A percentile compares a stretch with the other conserved stretches of the same genome.
These are phyloP conservation scores for Phascolomyces articulosus DNA, from an alignment of 371 early-diverging fungal species.

Conservation along the genomic window DNA sequence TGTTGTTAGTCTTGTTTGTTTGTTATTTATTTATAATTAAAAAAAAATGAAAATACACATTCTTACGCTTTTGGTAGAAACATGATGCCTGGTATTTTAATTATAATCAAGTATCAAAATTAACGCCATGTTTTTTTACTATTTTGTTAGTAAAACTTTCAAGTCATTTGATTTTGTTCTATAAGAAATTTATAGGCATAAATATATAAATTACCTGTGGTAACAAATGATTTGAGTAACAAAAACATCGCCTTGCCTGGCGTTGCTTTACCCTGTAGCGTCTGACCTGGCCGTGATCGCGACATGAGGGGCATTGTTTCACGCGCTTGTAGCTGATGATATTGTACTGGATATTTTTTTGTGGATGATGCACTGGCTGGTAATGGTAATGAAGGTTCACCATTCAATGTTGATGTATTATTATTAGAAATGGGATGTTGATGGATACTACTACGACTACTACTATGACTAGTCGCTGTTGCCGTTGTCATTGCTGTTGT, in stretches of 20 bases:
- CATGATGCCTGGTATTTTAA: slow-evolving; percentile 65
- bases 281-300: slow-evolving; percentile 34
- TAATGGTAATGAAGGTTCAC: neutral
- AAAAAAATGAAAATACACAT: no score
- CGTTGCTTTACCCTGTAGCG: slow-evolving; percentile 71
- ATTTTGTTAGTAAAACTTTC: neutral
- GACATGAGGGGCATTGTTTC: slow-evolving; percentile 64
- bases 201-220: slow-evolving; percentile 59
- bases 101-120: no score
- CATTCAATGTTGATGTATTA: neutral
- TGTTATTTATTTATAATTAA: no score
- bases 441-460: neutral
- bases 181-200: neutral
- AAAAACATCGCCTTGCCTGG: slow-evolving; percentile 84
- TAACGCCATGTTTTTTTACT: slow-evolving; percentile 1
- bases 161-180: neutral
- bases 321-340: slow-evolving; percentile 35
- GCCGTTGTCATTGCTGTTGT: neutral
- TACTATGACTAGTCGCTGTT: neutral
- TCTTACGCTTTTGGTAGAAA: slow-evolving; percentile 76
- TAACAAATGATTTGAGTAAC: slow-evolving; percentile 86
- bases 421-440: no score
- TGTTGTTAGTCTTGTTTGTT: neutral
- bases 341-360: slow-evolving; percentile 28
- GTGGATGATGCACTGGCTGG: slow-evolving; percentile 10